phyloP scores from a whole-genome alignment of 2,329 filamentous ascomycete genomes.

The Hypoxylon sp. region DNA sequence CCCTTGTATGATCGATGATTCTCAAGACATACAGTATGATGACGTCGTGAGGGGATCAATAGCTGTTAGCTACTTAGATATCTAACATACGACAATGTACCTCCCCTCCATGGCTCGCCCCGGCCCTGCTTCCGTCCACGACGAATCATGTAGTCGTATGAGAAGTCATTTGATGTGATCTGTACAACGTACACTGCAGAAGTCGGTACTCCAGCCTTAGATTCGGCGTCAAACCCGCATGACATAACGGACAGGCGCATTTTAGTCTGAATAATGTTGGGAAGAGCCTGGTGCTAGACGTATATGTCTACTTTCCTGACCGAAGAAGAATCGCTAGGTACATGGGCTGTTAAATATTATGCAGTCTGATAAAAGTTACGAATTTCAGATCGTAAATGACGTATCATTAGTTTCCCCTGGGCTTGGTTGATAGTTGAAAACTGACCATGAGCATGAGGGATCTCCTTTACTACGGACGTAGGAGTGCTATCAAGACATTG shows the following conservation, averaged over 20 bases:
- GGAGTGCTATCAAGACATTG: neutral
- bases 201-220: conserved; percentile 14
- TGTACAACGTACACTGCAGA: conserved; percentile 34
- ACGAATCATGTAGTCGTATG: conserved; percentile 7
- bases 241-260: conserved; percentile 11
- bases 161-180: conserved; percentile 34
- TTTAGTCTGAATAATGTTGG: conserved; percentile 14
- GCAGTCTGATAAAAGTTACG: neutral
- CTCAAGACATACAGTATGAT: too few species aligned
- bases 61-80: conserved; percentile 4
- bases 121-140: conserved; percentile 17
- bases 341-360: neutral
- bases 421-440: neutral
- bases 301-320: neutral
- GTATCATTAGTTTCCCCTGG: neutral
- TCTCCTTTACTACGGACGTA: neutral
- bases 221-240: conserved; percentile 27
- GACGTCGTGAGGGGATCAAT: conserved; percentile 2
- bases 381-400: neutral
- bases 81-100: conserved; percentile 1
- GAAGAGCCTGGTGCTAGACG: neutral
- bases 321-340: neutral
- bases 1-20: neutral
- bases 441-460: neutral
- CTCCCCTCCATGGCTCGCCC: conserved; percentile 17